phyloP scores from a whole-genome alignment of 441 rosid genomes.

The Melastoma candidum region DNA sequence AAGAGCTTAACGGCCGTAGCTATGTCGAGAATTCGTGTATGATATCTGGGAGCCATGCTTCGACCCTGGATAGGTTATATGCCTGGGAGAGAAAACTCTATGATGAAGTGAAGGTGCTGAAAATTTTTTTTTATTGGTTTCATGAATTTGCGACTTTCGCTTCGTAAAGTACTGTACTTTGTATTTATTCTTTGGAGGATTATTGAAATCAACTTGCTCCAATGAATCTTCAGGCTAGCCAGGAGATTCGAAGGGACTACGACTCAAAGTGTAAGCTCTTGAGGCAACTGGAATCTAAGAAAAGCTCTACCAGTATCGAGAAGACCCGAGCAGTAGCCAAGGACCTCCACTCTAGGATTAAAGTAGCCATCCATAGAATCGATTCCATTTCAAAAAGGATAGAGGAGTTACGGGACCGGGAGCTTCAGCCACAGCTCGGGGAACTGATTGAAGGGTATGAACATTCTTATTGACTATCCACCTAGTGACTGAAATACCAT shows the following conservation, averaged over 20 bases:
- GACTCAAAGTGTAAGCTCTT: conserved; percentile 28
- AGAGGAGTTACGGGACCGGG: conserved; percentile 46
- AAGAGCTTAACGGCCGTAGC: conserved; percentile 8
- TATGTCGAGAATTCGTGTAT: conserved; percentile 30
- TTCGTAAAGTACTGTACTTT: too few species aligned
- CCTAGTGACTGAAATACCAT: too few species aligned
- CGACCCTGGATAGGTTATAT: conserved; percentile 40
- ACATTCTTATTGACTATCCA: too few species aligned
- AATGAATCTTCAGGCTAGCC: conserved; percentile 32
- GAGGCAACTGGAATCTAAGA: conserved; percentile 15
- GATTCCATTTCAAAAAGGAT: conserved; percentile 46
- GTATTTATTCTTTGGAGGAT: too few species aligned
- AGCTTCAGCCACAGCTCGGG: conserved; percentile 48
- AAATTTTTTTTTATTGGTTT: too few species aligned
- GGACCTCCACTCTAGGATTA: conserved; percentile 30
- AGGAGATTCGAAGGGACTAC: conserved; percentile 28
- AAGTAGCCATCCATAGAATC: conserved; percentile 33
- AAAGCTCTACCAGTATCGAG: conserved; percentile 17
- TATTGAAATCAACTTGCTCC: too few species aligned
- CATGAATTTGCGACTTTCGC: too few species aligned
- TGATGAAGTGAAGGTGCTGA: conserved; percentile 46
- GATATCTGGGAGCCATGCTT: conserved; percentile 46
- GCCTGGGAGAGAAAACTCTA: conserved; percentile 65
- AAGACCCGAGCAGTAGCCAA: conserved; percentile 28
- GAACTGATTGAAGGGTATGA: conserved; percentile 51